Conservation (phyloP, 805 yeast genomes). For the Yamadazyma sp. region DNA sequence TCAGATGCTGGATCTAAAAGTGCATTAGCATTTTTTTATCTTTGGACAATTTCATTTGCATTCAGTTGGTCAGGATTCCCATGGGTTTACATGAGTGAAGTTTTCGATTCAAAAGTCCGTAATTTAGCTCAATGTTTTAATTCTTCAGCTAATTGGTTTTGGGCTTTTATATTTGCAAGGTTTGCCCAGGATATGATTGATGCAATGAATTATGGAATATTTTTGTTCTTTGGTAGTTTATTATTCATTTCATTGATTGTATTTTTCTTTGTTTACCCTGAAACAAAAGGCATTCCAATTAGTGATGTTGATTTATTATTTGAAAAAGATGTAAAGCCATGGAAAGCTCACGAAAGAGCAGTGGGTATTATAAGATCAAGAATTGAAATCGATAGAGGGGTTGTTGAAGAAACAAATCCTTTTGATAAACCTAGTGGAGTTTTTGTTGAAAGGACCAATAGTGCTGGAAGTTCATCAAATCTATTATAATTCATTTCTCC, state of each 20-base stretch:
- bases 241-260: conserved; percentile 11
- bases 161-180: conserved; percentile 49
- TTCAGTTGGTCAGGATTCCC: conserved; percentile 46
- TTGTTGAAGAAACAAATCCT: conserved; percentile 1
- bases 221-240: conserved; percentile 36
- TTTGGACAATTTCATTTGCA: conserved; percentile 46
- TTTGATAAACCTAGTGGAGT: conserved; percentile 8
- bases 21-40: conserved; percentile 44
- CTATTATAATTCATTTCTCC: conserved; percentile 3
- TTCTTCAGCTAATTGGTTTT: conserved; percentile 47
- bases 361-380: conserved; percentile 12
- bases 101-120: conserved; percentile 42
- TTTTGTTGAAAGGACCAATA: conserved; percentile 4
- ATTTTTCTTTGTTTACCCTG: conserved; percentile 32
- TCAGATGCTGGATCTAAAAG: conserved; percentile 38
- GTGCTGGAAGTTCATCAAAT: conserved; percentile 7
- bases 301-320: conserved; percentile 31
- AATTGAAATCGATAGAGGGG: background rate
- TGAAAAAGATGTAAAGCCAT: conserved; percentile 26
- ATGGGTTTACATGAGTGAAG: conserved; percentile 47
- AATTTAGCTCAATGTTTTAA: conserved; percentile 42
- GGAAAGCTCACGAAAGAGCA: conserved; percentile 29
- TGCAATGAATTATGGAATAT: conserved; percentile 42
- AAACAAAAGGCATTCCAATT: conserved; percentile 36
- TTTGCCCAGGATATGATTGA: conserved; percentile 44